Evolutionary conservation across 495 filamentous ascomycete species (phyloP), one percentile per base, ranked within the genome.

Genomic region (Staphylotrichum longicolle): DNA sequence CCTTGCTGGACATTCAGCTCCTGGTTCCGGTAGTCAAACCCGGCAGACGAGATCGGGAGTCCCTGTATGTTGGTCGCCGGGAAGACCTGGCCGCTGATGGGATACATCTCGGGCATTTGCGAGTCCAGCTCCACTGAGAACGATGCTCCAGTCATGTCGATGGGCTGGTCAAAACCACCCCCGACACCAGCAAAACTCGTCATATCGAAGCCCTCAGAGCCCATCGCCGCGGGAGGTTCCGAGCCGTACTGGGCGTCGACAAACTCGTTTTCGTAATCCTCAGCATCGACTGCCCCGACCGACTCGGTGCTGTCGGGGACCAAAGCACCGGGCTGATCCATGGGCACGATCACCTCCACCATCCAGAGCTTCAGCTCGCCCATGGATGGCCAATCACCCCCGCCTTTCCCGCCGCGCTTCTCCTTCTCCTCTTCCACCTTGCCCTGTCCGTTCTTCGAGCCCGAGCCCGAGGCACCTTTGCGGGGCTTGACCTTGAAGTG

Each of bases 311-410:
- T 71, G 42, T 72, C 72, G 12, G 40, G 60, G 9, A 34, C 35
- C 50, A 66, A 44, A 12, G 68, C 52, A 8, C 59, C 67, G 40
- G 62, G 63, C 44, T 75, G 60, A 53, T 78, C 72, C 51, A 74
- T 70, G 41, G 62, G 66, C 11, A 81, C 80, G 14, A 70, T 81
- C 33, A 89, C 82, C 73, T 93, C 85, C 41, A 80, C 75, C 84
- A 96, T 91, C 91, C 91, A 96, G 50, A 82, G 77, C 77, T 91
- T 93, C 63, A 95, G 77, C 58, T 86, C 83, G 33, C 84, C 80
- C 88, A 96, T 96, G 0, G 88, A 74, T 7, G 92, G 92, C 72
- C 86, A 85, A 53, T 91, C 87, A 3, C 91, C 91, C 14, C 91
- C 91, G 1, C 88, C 91, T 65, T 91, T 93, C 12, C 91, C 91